Evolutionary conservation across 192 early-diverging fungal species (phyloP), one percentile per base, ranked within the genome.

Genomic region (Coemansia pectinata): DNA sequence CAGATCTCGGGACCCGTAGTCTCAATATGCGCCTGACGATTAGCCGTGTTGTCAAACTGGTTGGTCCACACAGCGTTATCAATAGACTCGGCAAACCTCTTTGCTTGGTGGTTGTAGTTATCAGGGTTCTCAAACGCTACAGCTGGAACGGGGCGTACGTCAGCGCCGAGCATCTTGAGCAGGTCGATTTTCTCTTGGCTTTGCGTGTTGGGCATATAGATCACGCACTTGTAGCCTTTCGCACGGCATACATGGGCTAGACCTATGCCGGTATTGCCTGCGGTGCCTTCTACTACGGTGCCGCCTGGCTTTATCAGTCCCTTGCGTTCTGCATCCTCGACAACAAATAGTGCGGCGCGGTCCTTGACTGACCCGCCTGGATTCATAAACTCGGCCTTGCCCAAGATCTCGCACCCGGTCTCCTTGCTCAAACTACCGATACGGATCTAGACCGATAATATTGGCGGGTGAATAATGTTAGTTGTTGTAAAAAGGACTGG

Each of bases 131-230:
- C 94, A 67, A 93, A 96, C 3, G 95, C 89, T 5, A 95, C 94
- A 6, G 95, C 95, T 15, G 96, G 95, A 27, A 98, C 96, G 6
- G 94, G 90, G 44, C 92, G 85, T n/a, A 96, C 95, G 70, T 96
- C 94, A 25, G 95, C 96, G 31, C 96, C 96, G 6, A 98, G 86
- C 94, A 95, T 95, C 58, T 88, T 83, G 57, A 98, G 85, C 33
- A 95, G 77, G 69, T 97, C 94, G 67, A 98, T 95, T 83, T 98
- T 98, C 67, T 98, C 96, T 73, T 94, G 91, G 72, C 91, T 91
- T 81, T 91, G 96, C 50, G 94, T 98, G 81, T 97, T 92, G n/a
- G 96, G 96, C 95, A 98, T 96, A 74, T 94, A 98, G 71, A 97
- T 96, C 14, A 96, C 93, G 66, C 93, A 95, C 71, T 92, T 93